Base-by-base conservation (phyloP, 768 basidiomycete genomes). In the Cystofilobasidium macerans region DNA sequence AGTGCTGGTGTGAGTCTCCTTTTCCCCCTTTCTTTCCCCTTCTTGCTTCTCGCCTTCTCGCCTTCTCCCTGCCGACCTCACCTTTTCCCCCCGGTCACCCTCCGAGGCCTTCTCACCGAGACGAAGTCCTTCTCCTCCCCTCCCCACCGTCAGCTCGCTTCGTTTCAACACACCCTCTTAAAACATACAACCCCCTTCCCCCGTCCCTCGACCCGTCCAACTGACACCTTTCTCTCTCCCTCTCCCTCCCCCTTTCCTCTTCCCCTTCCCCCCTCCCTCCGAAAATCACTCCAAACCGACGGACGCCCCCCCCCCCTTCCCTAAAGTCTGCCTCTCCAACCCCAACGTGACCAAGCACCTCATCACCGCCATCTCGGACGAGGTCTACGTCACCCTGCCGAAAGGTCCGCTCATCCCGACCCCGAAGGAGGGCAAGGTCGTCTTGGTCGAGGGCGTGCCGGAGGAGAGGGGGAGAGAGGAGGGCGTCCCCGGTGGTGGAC, bases 341-440 rank as follows among this genome's bases (percentile, higher is more conserved):
- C 93, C 94, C 0, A 85, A 84, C 70, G 80, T 98, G 43, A 86
- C 89, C 65, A 99, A 98, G 78, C 89, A 98, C 72, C 83, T 98
- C 69, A 93, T 99, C 69, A 88, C 92, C 36, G 85, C 89, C 0
- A 95, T 99, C 72, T 95, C 93, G 18, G 75, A 80, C 8, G 95
- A 99, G 76, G 90, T 89, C 73, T 99, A 99, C 78, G 77, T 97
- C 57, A 93, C 95, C 0, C 78, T 98, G n/a, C 88, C 95, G 0
- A 98, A 95, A 75, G 95, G 95, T 2, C 91, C 94, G 75, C 85
- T 98, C 48, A 22, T 53, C 14, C 40, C 58, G 6, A 43, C 62
- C 2, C 36, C 61, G 20, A 51, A 58, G 18, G 58, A 58, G 67
- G 38, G 57, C 33, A 61, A 57, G 30, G 47, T 62, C 57, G 63